These are phyloP conservation scores for Musa itinerans DNA, from an alignment of 176 grass and related monocot species.

Conservation along the genomic window DNA sequence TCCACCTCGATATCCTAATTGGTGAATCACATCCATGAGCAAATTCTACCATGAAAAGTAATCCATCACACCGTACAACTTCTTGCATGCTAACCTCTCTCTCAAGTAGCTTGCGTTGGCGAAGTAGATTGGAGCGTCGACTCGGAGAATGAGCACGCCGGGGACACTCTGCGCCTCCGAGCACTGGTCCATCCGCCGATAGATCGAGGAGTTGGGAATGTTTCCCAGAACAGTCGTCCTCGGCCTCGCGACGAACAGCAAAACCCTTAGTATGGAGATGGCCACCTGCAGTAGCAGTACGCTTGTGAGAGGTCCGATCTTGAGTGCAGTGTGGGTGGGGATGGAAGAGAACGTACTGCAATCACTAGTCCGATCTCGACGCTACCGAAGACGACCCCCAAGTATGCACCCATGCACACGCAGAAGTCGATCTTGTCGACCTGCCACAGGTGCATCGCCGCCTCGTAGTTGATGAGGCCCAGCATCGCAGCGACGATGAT, in stretches of 20 bases:
- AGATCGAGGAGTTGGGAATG: slow-evolving; percentile 59
- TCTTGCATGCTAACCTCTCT: slow-evolving; percentile 37
- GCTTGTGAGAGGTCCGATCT: neutral
- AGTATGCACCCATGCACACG: slow-evolving; percentile 4
- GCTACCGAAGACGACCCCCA: slow-evolving; percentile 9
- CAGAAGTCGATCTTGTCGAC: slow-evolving; percentile 13
- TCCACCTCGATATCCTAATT: slow-evolving; percentile 64
- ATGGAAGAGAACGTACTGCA: neutral
- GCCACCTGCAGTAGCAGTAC: slow-evolving; percentile 21
- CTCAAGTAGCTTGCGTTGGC: slow-evolving; percentile 75
- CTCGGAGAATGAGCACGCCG: slow-evolving; percentile 59
- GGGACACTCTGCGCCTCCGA: slow-evolving; percentile 43
- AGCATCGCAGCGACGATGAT: slow-evolving; percentile 17
- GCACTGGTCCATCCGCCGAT: slow-evolving; percentile 75
- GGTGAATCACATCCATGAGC: no score
- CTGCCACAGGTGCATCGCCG: neutral
- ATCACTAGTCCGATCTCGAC: slow-evolving; percentile 7
- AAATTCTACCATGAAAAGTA: no score
- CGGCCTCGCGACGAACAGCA: slow-evolving; percentile 66
- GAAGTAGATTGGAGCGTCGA: slow-evolving; percentile 89
- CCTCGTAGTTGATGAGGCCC: neutral
- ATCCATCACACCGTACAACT: neutral
- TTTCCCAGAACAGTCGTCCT: slow-evolving; percentile 69
- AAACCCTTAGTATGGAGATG: slow-evolving; percentile 52
- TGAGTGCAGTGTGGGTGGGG: no score